These are phyloP conservation scores for Plasmodium berghei DNA, from an alignment of 169 alveolate genomes.

Conservation along the genomic window DNA sequence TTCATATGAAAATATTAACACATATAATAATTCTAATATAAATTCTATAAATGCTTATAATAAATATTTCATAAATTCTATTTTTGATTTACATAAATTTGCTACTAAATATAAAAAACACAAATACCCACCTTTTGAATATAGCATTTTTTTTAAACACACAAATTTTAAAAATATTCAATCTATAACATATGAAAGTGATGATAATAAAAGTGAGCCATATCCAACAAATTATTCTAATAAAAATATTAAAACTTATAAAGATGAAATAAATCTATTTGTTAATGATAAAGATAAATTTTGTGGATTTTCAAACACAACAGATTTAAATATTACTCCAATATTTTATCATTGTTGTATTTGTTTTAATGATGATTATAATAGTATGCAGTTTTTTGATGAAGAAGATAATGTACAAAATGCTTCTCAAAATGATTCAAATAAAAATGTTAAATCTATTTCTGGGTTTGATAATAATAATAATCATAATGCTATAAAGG, in stretches of 20 bases:
- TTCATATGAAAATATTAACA: background rate
- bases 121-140: constrained; percentile 55
- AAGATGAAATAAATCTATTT: constrained; percentile 5
- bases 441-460: background rate
- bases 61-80: constrained; percentile 14
- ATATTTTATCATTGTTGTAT: constrained; percentile 49
- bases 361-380: constrained; percentile 66
- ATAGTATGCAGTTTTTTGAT: constrained; percentile 46
- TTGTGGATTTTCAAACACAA: constrained; percentile 59
- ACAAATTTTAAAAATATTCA: constrained; percentile 10
- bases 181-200: background rate
- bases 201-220: background rate
- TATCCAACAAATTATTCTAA: background rate
- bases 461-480: background rate
- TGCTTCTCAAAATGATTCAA: constrained; percentile 9
- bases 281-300: constrained; percentile 57
- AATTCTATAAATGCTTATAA: background rate
- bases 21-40: background rate
- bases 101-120: constrained; percentile 43
- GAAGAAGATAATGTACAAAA: constrained; percentile 30
- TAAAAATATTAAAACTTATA: background rate
- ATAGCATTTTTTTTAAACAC: constrained; percentile 50
- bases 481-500: background rate
- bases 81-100: constrained; percentile 59
- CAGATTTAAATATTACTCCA: constrained; percentile 68